Conservation (phyloP, 352 stramenopile species). For the Pythium myriotylum region DNA sequence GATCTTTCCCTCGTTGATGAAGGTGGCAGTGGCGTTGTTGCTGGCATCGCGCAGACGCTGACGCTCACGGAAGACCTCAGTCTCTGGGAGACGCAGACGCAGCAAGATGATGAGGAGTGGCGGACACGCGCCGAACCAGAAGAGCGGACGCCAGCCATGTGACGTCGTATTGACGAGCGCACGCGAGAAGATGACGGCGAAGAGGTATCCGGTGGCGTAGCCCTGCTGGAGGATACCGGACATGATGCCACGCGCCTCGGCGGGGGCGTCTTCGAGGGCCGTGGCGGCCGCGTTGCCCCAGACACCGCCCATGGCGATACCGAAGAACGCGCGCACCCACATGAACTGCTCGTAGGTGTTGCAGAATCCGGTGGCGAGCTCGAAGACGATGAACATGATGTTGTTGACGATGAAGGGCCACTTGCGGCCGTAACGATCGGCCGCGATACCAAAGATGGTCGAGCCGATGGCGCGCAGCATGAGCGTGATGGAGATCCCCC, state of each 20-base stretch:
- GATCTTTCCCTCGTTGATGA: slow-evolving; percentile 43
- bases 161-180: too few species aligned
- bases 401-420: slow-evolving; percentile 9
- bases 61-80: slow-evolving; percentile 2
- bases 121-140: too few species aligned
- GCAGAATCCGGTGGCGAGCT: too few species aligned
- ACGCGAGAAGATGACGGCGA: slow-evolving; percentile 38
- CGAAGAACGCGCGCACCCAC: too few species aligned
- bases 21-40: slow-evolving; percentile 38
- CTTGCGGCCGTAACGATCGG: slow-evolving; percentile 39
- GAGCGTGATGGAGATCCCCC: too few species aligned
- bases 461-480: too few species aligned
- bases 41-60: slow-evolving; percentile 18
- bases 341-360: too few species aligned
- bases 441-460: slow-evolving; percentile 44
- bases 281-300: slow-evolving; percentile 48
- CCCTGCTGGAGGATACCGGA: slow-evolving; percentile 54
- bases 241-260: slow-evolving; percentile 39
- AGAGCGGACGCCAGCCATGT: too few species aligned
- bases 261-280: slow-evolving; percentile 40
- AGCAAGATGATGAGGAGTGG: slow-evolving; percentile 16
- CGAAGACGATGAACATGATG: slow-evolving; percentile 11
- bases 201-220: slow-evolving; percentile 53
- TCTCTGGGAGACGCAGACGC: slow-evolving; percentile 37
- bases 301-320: too few species aligned